Base-by-base conservation (phyloP, 2,329 filamentous ascomycete genomes). In the Penicillium brevicompactum region DNA sequence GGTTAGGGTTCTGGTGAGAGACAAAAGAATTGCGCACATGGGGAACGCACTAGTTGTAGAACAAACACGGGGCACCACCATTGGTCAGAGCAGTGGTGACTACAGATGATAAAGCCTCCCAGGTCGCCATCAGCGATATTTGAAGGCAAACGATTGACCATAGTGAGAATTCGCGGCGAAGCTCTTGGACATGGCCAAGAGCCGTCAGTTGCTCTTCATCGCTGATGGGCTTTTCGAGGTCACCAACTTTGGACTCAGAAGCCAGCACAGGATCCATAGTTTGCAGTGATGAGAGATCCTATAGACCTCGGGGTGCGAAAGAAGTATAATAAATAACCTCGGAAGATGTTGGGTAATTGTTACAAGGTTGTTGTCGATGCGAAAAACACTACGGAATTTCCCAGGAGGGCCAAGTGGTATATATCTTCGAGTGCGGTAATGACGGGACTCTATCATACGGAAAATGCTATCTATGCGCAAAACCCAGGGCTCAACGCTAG, bases 61-160 rank as follows among this genome's bases (percentile, higher is more conserved):
- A 62, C 3, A 63, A 41, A 45, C 61, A 63, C 13, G 61, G 55
- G 8, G 79, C 76, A 31, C 79, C 78, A 0, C 79, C 79, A 42
- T 73, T 78, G 2, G 71, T 70, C 30, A 81, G 58, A 1, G 78
- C 79, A 71, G 61, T 58, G 11, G 49, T 73, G 10, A 82, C 70
- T 4, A 82, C 79, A 1, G 75, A 76, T 0, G 76, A 76, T 3
- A 81, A 63, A 1, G 79, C 79, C 52, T 82, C 80, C 79, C 79
- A 82, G 9, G 80, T 81, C 37, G 74, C 79, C 78, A 81, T 81
- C 43, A 82, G 67, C 44, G 77, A 80, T 7, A 81, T 65, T 44
- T 77, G 76, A 5, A 82, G 65, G 13, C 72, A 73, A 8, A 63
- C 49, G 1, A 82, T 67, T 0, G 79, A 77, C 62, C 75, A 76